Evolutionary conservation across 768 basidiomycete species (phyloP), one percentile per base, ranked within the genome.

Genomic region (Cystofilobasidium ferigula): DNA sequence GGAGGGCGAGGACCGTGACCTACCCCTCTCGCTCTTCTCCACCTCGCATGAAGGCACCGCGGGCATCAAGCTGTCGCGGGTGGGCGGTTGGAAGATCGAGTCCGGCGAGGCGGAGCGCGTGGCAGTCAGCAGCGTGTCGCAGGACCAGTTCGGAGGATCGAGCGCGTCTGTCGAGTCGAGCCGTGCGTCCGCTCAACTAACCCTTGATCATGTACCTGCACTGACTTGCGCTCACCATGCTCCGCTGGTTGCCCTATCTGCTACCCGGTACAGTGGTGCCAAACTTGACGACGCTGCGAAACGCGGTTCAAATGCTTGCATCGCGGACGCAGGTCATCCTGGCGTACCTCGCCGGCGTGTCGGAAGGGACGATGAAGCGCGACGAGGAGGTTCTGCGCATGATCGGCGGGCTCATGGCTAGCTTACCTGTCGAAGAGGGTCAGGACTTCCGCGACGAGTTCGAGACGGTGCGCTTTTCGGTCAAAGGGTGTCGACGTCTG

Each of bases 51-150:
- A 84, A 63, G 88, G 88, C 69, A 82, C 86, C 9, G 54, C 24
- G 13, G 43, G n/a, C 3, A 36, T 20, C 24, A 13, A 53, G 1
- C 85, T 86, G 14, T 94, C 88, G 71, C 84, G 94, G 53, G 87
- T 90, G 72, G 88, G 86, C 1, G 79, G 86, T 4, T 98, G 86
- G 77, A 86, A 83, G 58, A 86, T 99, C 22, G 94, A 97, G 76
- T 97, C 94, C 0, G 95, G 94, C 38, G 95, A 99, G 77, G 95
- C 95, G 20, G 95, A 99, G 75, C 85, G 95, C 43, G 97, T 99
- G 69, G 95, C 95, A 8, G 95, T 99, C 7, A 2, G 0, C 94
- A 98, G 74, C 94, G 90, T 82, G 89, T 89, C 3, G 87, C 30
- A 84, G 85, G 74, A 88, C 88, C 12, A 88, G 89, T 57, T 34